These are phyloP conservation scores for Bipolaris victoriae DNA, from an alignment of 2,329 filamentous ascomycete species.

Conservation along the genomic window DNA sequence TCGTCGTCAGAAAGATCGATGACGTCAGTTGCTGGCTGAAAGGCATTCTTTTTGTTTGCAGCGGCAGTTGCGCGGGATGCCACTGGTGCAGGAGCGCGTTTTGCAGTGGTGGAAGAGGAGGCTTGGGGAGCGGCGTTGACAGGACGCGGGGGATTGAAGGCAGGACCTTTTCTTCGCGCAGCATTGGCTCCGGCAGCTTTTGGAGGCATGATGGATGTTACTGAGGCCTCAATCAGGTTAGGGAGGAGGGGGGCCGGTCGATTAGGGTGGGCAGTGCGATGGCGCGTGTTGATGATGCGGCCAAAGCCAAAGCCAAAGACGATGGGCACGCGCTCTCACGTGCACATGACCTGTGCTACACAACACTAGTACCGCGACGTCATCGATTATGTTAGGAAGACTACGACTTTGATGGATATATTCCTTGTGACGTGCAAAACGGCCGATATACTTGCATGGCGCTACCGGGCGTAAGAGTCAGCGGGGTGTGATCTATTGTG, in stretches of 20 bases:
- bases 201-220: constrained; percentile 29
- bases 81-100: constrained; percentile 25
- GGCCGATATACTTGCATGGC: no score
- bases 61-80: constrained; percentile 7
- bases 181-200: constrained; percentile 31
- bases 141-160: constrained; percentile 48
- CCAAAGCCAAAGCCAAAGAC: not conserved
- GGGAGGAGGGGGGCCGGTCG: not conserved
- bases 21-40: constrained; percentile 33
- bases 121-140: constrained; percentile 35
- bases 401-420: not conserved
- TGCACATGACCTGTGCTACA: constrained; percentile 5
- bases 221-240: not conserved
- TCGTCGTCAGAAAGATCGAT: constrained; percentile 41
- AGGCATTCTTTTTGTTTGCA: constrained; percentile 31
- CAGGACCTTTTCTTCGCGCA: constrained; percentile 38
- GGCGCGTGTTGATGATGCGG: constrained; percentile 5
- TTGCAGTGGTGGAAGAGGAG: constrained; percentile 25
- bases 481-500: no score
- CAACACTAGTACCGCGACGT: not conserved
- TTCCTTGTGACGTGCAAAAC: no score
- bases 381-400: not conserved
- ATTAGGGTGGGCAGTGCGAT: not conserved
- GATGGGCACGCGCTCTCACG: constrained; percentile 17
- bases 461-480: no score